Conservation (phyloP, 208 protist genomes). For the Wallacemonas sp. region DNA sequence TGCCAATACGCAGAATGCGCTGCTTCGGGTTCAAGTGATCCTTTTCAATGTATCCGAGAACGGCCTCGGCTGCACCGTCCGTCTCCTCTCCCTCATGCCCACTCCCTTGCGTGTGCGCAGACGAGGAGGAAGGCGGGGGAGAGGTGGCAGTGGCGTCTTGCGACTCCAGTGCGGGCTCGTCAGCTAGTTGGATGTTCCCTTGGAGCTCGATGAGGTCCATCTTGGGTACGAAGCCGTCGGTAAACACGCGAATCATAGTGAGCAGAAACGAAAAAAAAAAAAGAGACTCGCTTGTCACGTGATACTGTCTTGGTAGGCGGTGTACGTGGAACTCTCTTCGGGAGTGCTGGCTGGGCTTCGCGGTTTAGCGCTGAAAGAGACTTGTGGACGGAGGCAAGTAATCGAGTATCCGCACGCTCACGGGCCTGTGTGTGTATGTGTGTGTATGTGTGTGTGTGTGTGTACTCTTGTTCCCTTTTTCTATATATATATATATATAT, state of each 20-base stretch:
- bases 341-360: too few relatives aligned
- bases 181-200: slow-evolving; percentile 35
- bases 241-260: slow-evolving; percentile 61
- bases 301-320: too few relatives aligned
- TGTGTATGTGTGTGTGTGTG: not conserved
- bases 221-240: slow-evolving; percentile 26
- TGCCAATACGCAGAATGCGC: slow-evolving; percentile 65
- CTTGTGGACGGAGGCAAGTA: not conserved
- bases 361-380: too few relatives aligned
- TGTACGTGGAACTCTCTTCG: too few relatives aligned
- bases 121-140: not conserved
- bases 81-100: slow-evolving; percentile 5
- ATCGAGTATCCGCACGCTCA: not conserved
- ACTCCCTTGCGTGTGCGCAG: not conserved
- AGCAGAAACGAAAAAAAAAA: slow-evolving; percentile 8
- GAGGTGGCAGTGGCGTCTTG: too few relatives aligned
- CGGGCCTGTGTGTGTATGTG: not conserved
- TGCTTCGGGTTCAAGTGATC: slow-evolving; percentile 44
- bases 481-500: slow-evolving; percentile 15
- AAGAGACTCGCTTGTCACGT: slow-evolving; percentile 10
- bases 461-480: too few relatives aligned
- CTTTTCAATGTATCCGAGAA: slow-evolving; percentile 47
- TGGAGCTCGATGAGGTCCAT: slow-evolving; percentile 79
- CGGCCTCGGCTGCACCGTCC: slow-evolving; percentile 16
- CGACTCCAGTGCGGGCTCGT: slow-evolving; percentile 12